These are phyloP conservation scores for Aquilaria malaccensis DNA, from an alignment of 345 rosid species.

Conservation along the genomic window DNA sequence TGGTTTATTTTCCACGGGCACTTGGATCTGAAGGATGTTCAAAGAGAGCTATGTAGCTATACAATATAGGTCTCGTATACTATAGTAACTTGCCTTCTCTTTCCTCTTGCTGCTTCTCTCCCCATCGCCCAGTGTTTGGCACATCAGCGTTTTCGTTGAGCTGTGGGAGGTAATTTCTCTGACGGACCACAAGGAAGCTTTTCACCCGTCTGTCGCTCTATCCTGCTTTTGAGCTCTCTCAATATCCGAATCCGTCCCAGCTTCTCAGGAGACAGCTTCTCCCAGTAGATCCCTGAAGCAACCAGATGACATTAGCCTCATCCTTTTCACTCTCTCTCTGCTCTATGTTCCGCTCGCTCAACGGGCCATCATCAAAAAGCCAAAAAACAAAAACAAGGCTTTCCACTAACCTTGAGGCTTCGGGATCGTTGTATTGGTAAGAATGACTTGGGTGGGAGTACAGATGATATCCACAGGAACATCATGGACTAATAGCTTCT, in stretches of 20 bases:
- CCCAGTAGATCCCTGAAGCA: slow-evolving; percentile 71
- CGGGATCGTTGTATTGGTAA: slow-evolving; percentile 53
- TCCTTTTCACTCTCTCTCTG: background rate
- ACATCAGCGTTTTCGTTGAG: slow-evolving; percentile 14
- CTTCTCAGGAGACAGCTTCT: slow-evolving; percentile 75
- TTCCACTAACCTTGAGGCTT: slow-evolving; percentile 70
- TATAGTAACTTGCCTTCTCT: too few species aligned
- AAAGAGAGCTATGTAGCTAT: too few species aligned
- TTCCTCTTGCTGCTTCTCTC: too few species aligned
- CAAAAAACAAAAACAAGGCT: background rate
- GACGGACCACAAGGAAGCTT: slow-evolving; percentile 66
- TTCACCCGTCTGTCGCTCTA: slow-evolving; percentile 61
- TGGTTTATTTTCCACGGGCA: too few species aligned
- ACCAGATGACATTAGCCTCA: background rate
- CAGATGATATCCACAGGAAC: slow-evolving; percentile 91
- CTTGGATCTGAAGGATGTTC: too few species aligned
- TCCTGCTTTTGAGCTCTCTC: slow-evolving; percentile 57
- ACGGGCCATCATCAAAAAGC: background rate
- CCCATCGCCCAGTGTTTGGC: too few species aligned
- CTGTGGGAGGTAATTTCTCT: slow-evolving; percentile 66
- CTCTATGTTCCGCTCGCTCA: too few species aligned
- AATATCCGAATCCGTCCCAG: slow-evolving; percentile 68
- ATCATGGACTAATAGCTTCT: slow-evolving; percentile 78
- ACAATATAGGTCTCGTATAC: too few species aligned
- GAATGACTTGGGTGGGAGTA: slow-evolving; percentile 75